Evolutionary conservation across 2,329 filamentous ascomycete genomes (phyloP).

Genomic region (Curvularia sp.): DNA sequence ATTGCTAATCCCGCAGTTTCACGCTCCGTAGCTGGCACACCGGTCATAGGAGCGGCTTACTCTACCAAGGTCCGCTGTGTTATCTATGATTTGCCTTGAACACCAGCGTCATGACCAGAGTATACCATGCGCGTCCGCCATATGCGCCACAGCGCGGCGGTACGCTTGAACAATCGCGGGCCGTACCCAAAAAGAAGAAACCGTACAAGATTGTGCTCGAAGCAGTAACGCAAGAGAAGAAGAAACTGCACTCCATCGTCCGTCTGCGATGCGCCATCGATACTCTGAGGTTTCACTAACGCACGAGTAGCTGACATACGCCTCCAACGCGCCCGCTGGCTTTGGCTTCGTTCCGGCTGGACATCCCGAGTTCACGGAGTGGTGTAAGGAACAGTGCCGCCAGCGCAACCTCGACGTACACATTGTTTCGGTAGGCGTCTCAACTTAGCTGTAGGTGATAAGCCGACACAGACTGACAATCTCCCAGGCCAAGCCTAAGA

Average conservation of each 20-base stretch:
- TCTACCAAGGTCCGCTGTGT: constrained; percentile 13
- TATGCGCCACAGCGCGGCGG: constrained; percentile 27
- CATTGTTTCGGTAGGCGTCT: constrained; percentile 66
- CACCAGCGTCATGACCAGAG: constrained; percentile 36
- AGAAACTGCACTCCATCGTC: constrained; percentile 62
- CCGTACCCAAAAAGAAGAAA: constrained; percentile 49
- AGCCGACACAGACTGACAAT: constrained; percentile 17
- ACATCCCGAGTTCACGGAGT: constrained; percentile 65
- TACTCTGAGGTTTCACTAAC: constrained; percentile 42
- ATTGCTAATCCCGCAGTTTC: constrained; percentile 25
- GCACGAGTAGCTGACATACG: constrained; percentile 60
- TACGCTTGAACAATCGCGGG: constrained; percentile 33
- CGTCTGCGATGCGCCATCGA: constrained; percentile 33
- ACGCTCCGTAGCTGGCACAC: constrained; percentile 6
- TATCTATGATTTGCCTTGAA: constrained; percentile 23
- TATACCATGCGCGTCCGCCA: constrained; percentile 34
- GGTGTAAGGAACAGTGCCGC: constrained; percentile 65
- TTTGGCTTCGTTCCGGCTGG: constrained; percentile 69
- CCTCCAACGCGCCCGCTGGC: constrained; percentile 62
- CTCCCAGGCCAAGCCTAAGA: constrained; percentile 53
- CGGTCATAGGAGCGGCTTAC: constrained; percentile 8
- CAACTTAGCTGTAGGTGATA: not conserved
- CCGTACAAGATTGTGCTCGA: constrained; percentile 67
- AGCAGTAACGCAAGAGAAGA: constrained; percentile 65
- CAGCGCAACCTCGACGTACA: constrained; percentile 62